phyloP scores from a whole-genome alignment of 768 basidiomycete species.

The Kwoniella botswanensis region DNA sequence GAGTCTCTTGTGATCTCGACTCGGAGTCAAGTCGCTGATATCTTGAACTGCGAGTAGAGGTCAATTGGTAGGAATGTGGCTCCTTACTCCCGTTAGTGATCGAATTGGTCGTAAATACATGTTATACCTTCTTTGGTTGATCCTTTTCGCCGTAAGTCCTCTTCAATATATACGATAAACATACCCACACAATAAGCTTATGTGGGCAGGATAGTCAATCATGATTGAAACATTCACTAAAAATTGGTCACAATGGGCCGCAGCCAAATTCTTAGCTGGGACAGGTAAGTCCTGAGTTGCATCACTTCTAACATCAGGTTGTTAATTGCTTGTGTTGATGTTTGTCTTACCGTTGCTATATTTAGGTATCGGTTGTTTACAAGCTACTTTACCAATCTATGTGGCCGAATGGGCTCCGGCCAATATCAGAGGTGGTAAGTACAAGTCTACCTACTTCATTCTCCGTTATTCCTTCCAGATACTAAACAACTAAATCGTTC shows the following conservation, averaged over 20 bases:
- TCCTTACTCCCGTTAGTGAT: conserved; percentile 24
- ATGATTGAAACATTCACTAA: conserved; percentile 25
- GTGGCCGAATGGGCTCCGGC: conserved; percentile 31
- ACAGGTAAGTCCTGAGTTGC: conserved; percentile 9
- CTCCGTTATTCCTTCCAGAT: not conserved
- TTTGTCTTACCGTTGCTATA: too few relatives aligned
- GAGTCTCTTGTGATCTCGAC: not conserved
- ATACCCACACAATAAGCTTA: too few relatives aligned
- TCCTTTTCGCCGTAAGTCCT: conserved; percentile 27
- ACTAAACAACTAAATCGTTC: not conserved
- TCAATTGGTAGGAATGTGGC: conserved; percentile 28
- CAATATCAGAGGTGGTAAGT: conserved; percentile 33
- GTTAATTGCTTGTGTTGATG: too few relatives aligned
- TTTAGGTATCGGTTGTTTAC: conserved; percentile 24
- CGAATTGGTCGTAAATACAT: conserved; percentile 29
- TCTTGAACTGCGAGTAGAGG: conserved; percentile 3
- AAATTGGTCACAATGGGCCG: conserved; percentile 25
- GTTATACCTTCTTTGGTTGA: conserved; percentile 29
- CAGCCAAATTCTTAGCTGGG: conserved; percentile 30
- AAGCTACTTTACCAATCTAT: conserved; percentile 29
- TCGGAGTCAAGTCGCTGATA: not conserved
- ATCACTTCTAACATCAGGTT: too few relatives aligned
- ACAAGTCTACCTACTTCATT: not conserved
- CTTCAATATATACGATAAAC: too few relatives aligned
- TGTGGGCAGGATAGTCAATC: conserved; percentile 15